These are phyloP conservation scores for Dryas octopetala DNA, from an alignment of 306 rosid genomes.

Conservation along the genomic window DNA sequence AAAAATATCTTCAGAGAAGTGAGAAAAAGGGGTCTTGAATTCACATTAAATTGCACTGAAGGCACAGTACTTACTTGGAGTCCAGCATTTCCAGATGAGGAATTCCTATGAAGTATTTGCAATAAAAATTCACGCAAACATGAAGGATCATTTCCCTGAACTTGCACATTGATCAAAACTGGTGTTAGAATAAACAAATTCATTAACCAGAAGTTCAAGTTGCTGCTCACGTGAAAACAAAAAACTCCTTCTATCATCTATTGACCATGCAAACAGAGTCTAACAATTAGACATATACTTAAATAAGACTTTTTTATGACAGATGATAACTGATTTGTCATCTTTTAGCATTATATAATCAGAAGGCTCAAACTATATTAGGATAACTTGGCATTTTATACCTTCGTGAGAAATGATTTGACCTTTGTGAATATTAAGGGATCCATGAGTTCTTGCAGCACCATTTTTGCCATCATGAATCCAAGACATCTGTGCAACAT, in stretches of 20 bases:
- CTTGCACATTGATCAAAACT: conserved; percentile 32
- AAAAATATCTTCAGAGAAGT: conserved; percentile 24
- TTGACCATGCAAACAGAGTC: neutral
- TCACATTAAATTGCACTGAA: conserved; percentile 1
- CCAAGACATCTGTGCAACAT: conserved; percentile 74
- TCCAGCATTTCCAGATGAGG: conserved; percentile 72
- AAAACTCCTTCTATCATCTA: neutral
- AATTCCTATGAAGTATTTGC: conserved; percentile 61
- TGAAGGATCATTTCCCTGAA: conserved; percentile 93
- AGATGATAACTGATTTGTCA: neutral
- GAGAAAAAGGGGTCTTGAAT: conserved; percentile 12
- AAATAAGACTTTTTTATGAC: neutral
- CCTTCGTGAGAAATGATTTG: conserved; percentile 86
- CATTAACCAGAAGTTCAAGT: conserved; percentile 1
- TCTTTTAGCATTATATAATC: neutral
- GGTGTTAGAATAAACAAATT: conserved; percentile 10
- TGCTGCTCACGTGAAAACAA: neutral
- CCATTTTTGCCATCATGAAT: conserved; percentile 95
- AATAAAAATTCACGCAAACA: conserved; percentile 81
- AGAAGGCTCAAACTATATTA: conserved; percentile 15
- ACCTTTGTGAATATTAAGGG: conserved; percentile 67
- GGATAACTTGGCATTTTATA: conserved; percentile 32
- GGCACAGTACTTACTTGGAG: conserved; percentile 55
- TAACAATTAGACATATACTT: neutral
- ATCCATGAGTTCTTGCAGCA: conserved; percentile 91